Percentiles rank a stretch among this genome's conserved stretches.
Evolutionary conservation across 345 rosid species (phyloP).

Genomic region (Hypericum androsaemum): DNA sequence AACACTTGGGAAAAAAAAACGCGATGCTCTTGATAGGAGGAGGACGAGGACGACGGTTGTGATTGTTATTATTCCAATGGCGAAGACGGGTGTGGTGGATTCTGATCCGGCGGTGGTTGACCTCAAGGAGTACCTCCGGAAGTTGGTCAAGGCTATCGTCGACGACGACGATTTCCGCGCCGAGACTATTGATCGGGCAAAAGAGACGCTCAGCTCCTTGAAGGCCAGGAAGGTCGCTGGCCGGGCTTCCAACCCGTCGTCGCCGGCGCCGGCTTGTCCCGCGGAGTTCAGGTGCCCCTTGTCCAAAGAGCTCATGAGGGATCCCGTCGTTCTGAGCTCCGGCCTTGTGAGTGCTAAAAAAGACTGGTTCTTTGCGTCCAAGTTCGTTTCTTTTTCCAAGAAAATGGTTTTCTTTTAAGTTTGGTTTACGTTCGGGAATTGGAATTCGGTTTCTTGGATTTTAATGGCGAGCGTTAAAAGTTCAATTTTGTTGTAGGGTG

Average conservation of each 20-base stretch:
- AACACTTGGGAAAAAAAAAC: too few species aligned
- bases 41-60: too few species aligned
- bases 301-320: slow-evolving; percentile 80
- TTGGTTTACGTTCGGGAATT: too few species aligned
- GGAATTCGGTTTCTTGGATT: too few species aligned
- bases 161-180: slow-evolving; percentile 52
- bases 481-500: too few species aligned
- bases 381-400: not conserved
- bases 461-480: too few species aligned
- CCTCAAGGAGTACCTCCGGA: slow-evolving; percentile 62
- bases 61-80: slow-evolving; percentile 10
- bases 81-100: slow-evolving; percentile 24
- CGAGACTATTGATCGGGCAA: slow-evolving; percentile 59
- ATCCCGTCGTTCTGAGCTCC: slow-evolving; percentile 82
- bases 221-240: slow-evolving; percentile 31
- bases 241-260: slow-evolving; percentile 35
- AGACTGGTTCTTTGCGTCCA: not conserved
- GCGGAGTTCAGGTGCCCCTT: slow-evolving; percentile 79
- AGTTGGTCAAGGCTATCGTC: slow-evolving; percentile 46
- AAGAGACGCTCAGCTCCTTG: slow-evolving; percentile 42
- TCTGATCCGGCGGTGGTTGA: slow-evolving; percentile 60
- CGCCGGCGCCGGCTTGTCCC: slow-evolving; percentile 35
- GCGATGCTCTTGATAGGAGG: too few species aligned
- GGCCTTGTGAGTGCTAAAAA: slow-evolving; percentile 55
- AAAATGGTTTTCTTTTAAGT: too few species aligned